Conservation (phyloP, 2,329 filamentous ascomycete species). For the Periconia digitata region DNA sequence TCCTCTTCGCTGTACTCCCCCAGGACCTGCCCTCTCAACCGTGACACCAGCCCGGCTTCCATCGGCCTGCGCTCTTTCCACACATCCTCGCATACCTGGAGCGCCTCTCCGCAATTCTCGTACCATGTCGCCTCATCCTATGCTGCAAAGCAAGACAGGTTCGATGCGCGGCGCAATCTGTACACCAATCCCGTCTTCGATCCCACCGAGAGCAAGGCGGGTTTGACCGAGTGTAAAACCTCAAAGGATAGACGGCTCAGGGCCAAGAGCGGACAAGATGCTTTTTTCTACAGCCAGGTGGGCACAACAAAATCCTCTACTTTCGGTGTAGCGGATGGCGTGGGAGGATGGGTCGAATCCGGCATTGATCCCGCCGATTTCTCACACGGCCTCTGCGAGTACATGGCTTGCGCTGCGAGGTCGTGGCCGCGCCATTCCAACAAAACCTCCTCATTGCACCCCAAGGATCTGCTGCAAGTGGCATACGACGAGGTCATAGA, state of each 20-base stretch:
- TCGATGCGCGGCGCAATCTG: slow-evolving; percentile 40
- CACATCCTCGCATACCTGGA: slow-evolving; percentile 30
- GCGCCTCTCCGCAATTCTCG: slow-evolving; percentile 33
- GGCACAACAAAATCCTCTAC: slow-evolving; percentile 72
- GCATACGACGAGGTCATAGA: slow-evolving; percentile 81
- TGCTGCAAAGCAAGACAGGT: slow-evolving; percentile 41
- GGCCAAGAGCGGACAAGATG: slow-evolving; percentile 86
- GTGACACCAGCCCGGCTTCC: slow-evolving; percentile 29
- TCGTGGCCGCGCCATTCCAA: slow-evolving; percentile 51
- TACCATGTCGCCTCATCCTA: slow-evolving; percentile 47
- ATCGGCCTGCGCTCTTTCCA: slow-evolving; percentile 34
- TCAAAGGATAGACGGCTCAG: slow-evolving; percentile 59
- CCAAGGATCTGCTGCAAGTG: slow-evolving; percentile 73
- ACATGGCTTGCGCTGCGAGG: slow-evolving; percentile 80
- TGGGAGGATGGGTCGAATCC: slow-evolving; percentile 91
- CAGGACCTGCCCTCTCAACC: slow-evolving; percentile 34
- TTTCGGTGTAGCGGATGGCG: slow-evolving; percentile 89
- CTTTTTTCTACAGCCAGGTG: slow-evolving; percentile 87
- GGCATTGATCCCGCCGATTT: slow-evolving; percentile 95
- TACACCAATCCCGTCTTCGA: slow-evolving; percentile 38
- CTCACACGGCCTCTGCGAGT: slow-evolving; percentile 87
- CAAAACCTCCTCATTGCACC: slow-evolving; percentile 51
- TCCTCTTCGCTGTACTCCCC: slow-evolving; percentile 16
- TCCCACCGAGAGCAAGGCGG: slow-evolving; percentile 23
- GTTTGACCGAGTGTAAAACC: slow-evolving; percentile 33